Conservation (phyloP, 1,284 basidiomycete species). For the Blastosporella zonata region DNA sequence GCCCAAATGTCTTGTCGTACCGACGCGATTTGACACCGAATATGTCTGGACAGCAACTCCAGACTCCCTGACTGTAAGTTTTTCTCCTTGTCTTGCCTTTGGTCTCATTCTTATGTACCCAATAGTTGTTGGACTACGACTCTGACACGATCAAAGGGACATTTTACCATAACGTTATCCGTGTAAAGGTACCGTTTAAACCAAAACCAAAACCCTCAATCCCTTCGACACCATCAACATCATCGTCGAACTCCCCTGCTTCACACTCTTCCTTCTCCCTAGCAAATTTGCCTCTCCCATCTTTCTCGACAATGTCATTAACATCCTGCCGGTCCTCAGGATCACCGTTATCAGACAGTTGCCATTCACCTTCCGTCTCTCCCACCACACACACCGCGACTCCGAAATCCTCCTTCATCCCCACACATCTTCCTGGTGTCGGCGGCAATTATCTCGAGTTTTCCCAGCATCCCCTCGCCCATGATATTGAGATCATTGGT, state of each 20-base stretch:
- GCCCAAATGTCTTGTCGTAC: slow-evolving; percentile 50
- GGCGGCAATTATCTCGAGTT: slow-evolving; percentile 25
- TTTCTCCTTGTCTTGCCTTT: neutral
- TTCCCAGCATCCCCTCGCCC: slow-evolving; percentile 23
- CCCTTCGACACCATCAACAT: slow-evolving; percentile 11
- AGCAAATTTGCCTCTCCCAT: neutral
- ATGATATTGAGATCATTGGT: slow-evolving; percentile 51
- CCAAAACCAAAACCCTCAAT: slow-evolving; percentile 18
- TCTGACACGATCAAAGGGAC: slow-evolving; percentile 43
- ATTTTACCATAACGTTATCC: slow-evolving; percentile 46
- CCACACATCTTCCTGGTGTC: slow-evolving; percentile 23
- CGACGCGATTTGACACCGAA: slow-evolving; percentile 54
- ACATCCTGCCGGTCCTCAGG: slow-evolving; percentile 11
- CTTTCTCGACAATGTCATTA: slow-evolving; percentile 22
- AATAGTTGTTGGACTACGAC: slow-evolving; percentile 46
- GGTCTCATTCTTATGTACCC: neutral
- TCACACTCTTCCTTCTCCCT: slow-evolving; percentile 8
- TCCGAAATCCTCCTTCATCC: slow-evolving; percentile 19
- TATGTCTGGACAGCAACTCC: slow-evolving; percentile 52
- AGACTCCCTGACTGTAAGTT: slow-evolving; percentile 44
- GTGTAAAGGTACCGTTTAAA: slow-evolving; percentile 30
- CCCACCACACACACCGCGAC: slow-evolving; percentile 5
- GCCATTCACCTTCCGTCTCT: slow-evolving; percentile 14
- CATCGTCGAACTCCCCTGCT: slow-evolving; percentile 1
- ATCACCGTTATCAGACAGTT: slow-evolving; percentile 6